phyloP scores from a whole-genome alignment of 2,329 filamentous ascomycete species.

The Trichophyton schoenleinii region DNA sequence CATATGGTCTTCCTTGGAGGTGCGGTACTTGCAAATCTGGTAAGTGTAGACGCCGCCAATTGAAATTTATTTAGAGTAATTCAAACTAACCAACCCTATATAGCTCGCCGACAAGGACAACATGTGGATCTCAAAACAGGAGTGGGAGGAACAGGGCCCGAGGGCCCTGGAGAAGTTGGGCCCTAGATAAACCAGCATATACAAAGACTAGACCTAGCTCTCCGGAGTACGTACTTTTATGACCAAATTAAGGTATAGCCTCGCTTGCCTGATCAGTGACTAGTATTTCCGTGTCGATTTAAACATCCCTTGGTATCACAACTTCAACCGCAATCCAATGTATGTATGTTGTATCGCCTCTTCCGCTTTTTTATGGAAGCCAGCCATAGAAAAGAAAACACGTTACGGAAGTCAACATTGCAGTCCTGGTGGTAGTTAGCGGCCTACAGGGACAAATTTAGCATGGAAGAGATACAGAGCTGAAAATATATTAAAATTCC shows the following conservation, averaged over 20 bases:
- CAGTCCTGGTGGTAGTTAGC: background rate
- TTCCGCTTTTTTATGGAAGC: background rate
- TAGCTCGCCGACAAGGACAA: slow-evolving; percentile 94
- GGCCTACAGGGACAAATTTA: background rate
- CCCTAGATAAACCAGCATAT: slow-evolving; percentile 49
- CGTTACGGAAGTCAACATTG: background rate
- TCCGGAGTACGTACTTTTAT: background rate
- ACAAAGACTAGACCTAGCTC: background rate
- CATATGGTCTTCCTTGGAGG: slow-evolving; percentile 99
- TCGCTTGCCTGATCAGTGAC: background rate
- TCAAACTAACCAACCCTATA: background rate
- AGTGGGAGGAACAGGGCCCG: slow-evolving; percentile 89
- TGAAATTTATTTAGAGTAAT: slow-evolving; percentile 12
- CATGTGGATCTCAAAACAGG: slow-evolving; percentile 97
- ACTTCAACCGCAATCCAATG: background rate
- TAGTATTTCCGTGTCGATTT: background rate
- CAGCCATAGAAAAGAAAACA: background rate
- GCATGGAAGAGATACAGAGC: background rate
- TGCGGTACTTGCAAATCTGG: slow-evolving; percentile 89
- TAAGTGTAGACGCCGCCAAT: slow-evolving; percentile 25
- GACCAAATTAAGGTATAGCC: background rate
- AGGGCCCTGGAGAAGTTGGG: slow-evolving; percentile 84
- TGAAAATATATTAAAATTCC: background rate
- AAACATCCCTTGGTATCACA: background rate
- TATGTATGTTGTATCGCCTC: background rate